These are phyloP conservation scores for Rhipidocladum racemiflorum DNA, from an alignment of 176 grass and related monocot species.

Conservation along the genomic window DNA sequence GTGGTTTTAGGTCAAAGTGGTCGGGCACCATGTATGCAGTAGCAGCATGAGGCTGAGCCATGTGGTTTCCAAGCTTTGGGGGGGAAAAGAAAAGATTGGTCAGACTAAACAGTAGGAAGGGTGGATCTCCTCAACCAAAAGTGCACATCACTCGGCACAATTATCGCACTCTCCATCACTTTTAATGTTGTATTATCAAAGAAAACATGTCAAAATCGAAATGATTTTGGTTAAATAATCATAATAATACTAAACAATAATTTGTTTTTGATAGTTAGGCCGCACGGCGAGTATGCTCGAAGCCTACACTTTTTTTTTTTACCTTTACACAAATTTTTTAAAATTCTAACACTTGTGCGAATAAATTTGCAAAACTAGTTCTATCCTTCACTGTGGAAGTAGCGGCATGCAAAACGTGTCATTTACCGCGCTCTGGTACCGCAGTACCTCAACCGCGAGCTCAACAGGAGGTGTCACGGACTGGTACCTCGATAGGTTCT, in stretches of 20 bases:
- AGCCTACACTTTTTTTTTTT: no score
- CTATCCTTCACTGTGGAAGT: no score
- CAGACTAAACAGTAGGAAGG: background rate
- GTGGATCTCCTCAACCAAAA: background rate
- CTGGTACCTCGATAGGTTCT: no score
- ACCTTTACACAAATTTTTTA: no score
- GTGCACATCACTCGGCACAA: background rate
- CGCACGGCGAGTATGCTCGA: background rate
- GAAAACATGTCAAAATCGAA: background rate
- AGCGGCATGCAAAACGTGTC: no score
- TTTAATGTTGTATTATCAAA: background rate
- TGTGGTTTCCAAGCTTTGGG: background rate
- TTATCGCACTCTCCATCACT: background rate
- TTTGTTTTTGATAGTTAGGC: background rate
- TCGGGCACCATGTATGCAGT: background rate
- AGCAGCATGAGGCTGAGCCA: background rate
- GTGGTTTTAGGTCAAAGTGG: conserved; percentile 1
- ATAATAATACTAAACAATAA: background rate
- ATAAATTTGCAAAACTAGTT: no score
- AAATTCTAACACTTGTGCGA: no score
- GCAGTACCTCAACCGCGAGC: no score
- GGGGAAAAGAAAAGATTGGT: background rate
- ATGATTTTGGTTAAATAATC: background rate
- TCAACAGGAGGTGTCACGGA: no score
- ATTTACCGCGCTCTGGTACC: no score